Percentiles rank a stretch among this genome's conserved stretches.
Evolutionary conservation across 2,329 filamentous ascomycete species (phyloP).

Genomic region (Fusarium sp.): DNA sequence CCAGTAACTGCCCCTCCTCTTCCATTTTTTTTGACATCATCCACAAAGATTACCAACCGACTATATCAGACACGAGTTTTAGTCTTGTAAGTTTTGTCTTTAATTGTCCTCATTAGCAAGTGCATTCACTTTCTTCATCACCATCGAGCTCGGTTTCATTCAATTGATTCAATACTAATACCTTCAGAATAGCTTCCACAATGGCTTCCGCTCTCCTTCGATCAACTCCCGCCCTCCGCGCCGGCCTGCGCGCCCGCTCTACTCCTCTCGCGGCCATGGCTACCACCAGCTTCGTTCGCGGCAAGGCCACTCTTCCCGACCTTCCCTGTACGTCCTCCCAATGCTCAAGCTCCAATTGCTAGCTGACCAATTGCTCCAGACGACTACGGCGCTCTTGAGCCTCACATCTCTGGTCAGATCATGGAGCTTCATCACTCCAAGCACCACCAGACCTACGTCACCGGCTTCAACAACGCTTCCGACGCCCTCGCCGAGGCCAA

Average conservation of each 20-base stretch:
- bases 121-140: background rate
- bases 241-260: slow-evolving; percentile 76
- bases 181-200: slow-evolving; percentile 44
- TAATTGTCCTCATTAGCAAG: background rate
- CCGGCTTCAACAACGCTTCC: slow-evolving; percentile 83
- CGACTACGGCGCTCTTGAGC: slow-evolving; percentile 96
- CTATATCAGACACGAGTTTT: background rate
- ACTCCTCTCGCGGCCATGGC: slow-evolving; percentile 73
- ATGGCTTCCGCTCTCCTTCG: slow-evolving; percentile 86
- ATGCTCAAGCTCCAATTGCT: background rate
- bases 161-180: slow-evolving; percentile 3
- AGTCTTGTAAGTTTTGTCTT: slow-evolving; percentile 10
- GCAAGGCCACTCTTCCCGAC: slow-evolving; percentile 94
- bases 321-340: slow-evolving; percentile 64
- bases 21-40: slow-evolving; percentile 49
- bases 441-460: slow-evolving; percentile 95
- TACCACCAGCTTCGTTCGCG: slow-evolving; percentile 81
- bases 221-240: slow-evolving; percentile 73
- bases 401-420: slow-evolving; percentile 85
- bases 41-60: slow-evolving; percentile 7
- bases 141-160: background rate
- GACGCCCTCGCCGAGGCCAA: slow-evolving; percentile 77
- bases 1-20: slow-evolving; percentile 23
- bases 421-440: slow-evolving; percentile 97
- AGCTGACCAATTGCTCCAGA: slow-evolving; percentile 64